Percentiles rank a stretch among this genome's conserved stretches.
Conservation (phyloP, 2,329 filamentous ascomycete species). For the Aspergillus clavatus region DNA sequence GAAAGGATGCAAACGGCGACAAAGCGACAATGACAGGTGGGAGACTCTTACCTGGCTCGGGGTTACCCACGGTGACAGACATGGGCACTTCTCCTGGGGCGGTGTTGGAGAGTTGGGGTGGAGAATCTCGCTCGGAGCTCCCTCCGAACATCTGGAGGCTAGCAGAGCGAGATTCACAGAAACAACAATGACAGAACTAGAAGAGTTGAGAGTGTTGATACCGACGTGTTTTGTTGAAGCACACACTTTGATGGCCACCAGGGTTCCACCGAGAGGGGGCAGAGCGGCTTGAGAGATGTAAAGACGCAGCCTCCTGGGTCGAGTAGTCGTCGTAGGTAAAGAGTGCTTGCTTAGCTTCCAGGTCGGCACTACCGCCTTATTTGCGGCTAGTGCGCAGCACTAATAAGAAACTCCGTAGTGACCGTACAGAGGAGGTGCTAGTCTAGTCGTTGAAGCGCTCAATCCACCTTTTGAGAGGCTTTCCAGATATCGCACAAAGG, state of each 20-base stretch:
- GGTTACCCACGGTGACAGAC: constrained; percentile 25
- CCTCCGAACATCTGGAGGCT: constrained; percentile 31
- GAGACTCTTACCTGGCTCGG: constrained; percentile 26
- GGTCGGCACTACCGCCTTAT: constrained; percentile 23
- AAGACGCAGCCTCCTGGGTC: constrained; percentile 25
- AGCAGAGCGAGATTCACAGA: constrained; percentile 19
- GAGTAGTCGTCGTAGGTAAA: constrained; percentile 11
- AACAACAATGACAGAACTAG: constrained; percentile 9
- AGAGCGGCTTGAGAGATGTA: constrained; percentile 9
- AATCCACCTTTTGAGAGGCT: constrained; percentile 10
- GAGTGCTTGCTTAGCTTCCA: constrained; percentile 21
- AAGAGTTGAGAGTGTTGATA: constrained; percentile 6
- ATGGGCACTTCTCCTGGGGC: constrained; percentile 31
- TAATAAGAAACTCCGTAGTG: constrained; percentile 12
- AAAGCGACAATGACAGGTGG: not conserved
- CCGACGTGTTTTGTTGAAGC: constrained; percentile 7
- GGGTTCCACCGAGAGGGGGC: constrained; percentile 20
- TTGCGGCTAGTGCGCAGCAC: constrained; percentile 23
- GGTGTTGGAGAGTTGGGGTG: constrained; percentile 26
- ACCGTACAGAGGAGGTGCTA: constrained; percentile 1
- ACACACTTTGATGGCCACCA: constrained; percentile 17
- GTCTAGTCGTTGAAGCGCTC: not conserved
- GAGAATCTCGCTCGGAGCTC: constrained; percentile 29
- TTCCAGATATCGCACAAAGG: constrained; percentile 6
- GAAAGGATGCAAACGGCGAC: not conserved